Evolutionary conservation across 352 stramenopile genomes (phyloP), one percentile per base, ranked within the genome.

Genomic region (Phytophthora cryptogea): DNA sequence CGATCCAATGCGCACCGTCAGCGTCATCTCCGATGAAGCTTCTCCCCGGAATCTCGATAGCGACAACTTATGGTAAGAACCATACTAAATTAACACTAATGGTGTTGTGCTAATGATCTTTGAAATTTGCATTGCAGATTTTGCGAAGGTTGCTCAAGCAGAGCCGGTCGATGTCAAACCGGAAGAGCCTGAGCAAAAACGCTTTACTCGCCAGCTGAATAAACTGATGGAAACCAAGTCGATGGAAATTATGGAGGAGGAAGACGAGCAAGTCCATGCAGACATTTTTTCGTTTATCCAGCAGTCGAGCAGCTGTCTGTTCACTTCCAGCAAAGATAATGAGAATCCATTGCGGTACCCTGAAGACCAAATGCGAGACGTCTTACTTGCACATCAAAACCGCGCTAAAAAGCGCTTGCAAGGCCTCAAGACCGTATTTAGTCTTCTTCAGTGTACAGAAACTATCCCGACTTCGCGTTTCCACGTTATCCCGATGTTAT

Each of bases 201-300:
- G 73, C 47, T 86, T 76, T 53, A 59, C 66, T 8, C 68, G 61
- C 7, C 86, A 95, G 16, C 55, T 93, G 6, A 84, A 87, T 28
- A 67, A 67, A n/a, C 39, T 93, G 7, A 88, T 88, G 74, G 77
- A 89, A 43, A 77, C 70, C 6, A 95, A 93, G 58, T 80, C 80
- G 5, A 75, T 85, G 27, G 80, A 92, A 39, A 67, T 60, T 32
- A 90, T 93, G 50, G 83, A 94, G 63, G 80, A 91, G 66, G 86
- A 95, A 70, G 86, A 95, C 39, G 86, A 93, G 47, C 80, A 78
- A n/a, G 73, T 92, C 31, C 84, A 93, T 32, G 57, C 80, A 1
- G 86, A 95, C 26, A 82, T 94, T 16, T 94, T 95, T 47, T 76
- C 75, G 1, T 95, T 95, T 31, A 60, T 95, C 14, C 84, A 95